These are phyloP conservation scores for Pyronema omphalodes DNA, from an alignment of 495 filamentous ascomycete species.

Conservation along the genomic window DNA sequence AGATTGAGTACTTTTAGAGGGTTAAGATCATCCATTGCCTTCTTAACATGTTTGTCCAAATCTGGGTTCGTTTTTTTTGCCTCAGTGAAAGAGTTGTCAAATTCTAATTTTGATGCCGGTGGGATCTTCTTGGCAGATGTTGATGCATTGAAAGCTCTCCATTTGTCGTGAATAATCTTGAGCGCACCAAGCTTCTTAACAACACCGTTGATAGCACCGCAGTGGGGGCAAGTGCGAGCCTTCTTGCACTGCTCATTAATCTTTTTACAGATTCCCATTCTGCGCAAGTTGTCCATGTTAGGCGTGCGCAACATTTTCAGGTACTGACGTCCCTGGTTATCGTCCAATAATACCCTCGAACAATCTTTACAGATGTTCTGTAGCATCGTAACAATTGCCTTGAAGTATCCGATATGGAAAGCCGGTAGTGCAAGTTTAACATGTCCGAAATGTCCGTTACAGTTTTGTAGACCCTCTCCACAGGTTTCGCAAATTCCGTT, in stretches of 20 bases:
- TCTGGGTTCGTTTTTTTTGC: conserved; percentile 56
- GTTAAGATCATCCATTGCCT: conserved; percentile 86
- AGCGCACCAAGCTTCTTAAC: conserved; percentile 74
- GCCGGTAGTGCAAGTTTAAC: conserved; percentile 73
- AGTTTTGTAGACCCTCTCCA: conserved; percentile 51
- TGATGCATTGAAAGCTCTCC: conserved; percentile 65
- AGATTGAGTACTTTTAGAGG: conserved; percentile 74
- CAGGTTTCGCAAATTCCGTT: conserved; percentile 63
- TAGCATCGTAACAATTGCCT: conserved; percentile 68
- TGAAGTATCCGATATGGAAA: conserved; percentile 91
- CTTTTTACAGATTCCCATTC: conserved; percentile 60
- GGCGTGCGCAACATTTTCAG: conserved; percentile 63
- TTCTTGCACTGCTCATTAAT: conserved; percentile 81
- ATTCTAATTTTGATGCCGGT: conserved; percentile 58
- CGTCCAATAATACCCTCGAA: conserved; percentile 56
- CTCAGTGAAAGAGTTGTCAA: conserved; percentile 65
- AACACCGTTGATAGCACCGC: conserved; percentile 62
- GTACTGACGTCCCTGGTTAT: conserved; percentile 50
- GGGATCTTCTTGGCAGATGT: conserved; percentile 65
- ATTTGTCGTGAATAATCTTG: conserved; percentile 89
- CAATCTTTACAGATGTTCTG: conserved; percentile 90
- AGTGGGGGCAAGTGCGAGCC: conserved; percentile 54
- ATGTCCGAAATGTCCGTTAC: conserved; percentile 90
- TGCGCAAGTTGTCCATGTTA: conserved; percentile 67
- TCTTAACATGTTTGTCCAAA: conserved; percentile 74